Percentiles rank a stretch among this genome's conserved stretches.
phyloP scores from a whole-genome alignment of 768 basidiomycete species.

The Kwoniella mangroviensis region DNA sequence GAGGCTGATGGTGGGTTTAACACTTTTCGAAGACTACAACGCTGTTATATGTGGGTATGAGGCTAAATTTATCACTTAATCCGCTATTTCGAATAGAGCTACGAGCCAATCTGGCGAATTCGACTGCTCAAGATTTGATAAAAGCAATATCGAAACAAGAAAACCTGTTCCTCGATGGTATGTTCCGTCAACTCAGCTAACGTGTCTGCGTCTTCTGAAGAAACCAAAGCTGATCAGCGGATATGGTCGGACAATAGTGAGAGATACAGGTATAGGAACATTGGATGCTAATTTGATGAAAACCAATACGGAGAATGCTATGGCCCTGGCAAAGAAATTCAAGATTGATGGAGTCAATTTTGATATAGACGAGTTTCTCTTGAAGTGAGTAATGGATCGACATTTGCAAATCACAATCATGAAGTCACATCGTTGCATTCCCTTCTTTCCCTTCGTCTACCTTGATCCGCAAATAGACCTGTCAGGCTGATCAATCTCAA shows the following conservation, averaged over 20 bases:
- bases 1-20: slow-evolving; percentile 41
- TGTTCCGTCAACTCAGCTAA: not conserved
- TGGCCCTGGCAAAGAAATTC: slow-evolving; percentile 87
- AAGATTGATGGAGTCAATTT: slow-evolving; percentile 86
- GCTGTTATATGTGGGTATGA: not conserved
- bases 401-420: too few relatives aligned
- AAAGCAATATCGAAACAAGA: slow-evolving; percentile 20
- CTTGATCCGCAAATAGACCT: too few relatives aligned
- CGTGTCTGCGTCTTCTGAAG: not conserved
- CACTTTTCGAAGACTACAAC: not conserved
- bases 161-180: slow-evolving; percentile 32
- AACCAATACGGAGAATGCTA: slow-evolving; percentile 75
- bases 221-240: slow-evolving; percentile 4
- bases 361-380: slow-evolving; percentile 87
- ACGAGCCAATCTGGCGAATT: slow-evolving; percentile 36
- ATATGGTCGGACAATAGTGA: slow-evolving; percentile 42
- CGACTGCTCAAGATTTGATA: slow-evolving; percentile 25
- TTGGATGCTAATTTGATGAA: slow-evolving; percentile 83
- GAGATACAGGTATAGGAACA: slow-evolving; percentile 83
- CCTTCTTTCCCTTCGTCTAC: too few relatives aligned
- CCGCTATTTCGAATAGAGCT: slow-evolving; percentile 19
- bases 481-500: not conserved
- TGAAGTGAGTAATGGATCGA: slow-evolving; percentile 36
- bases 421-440: too few relatives aligned
- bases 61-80: not conserved